phyloP scores from a whole-genome alignment of 805 yeast species.

The Myxozyma sirexii region DNA sequence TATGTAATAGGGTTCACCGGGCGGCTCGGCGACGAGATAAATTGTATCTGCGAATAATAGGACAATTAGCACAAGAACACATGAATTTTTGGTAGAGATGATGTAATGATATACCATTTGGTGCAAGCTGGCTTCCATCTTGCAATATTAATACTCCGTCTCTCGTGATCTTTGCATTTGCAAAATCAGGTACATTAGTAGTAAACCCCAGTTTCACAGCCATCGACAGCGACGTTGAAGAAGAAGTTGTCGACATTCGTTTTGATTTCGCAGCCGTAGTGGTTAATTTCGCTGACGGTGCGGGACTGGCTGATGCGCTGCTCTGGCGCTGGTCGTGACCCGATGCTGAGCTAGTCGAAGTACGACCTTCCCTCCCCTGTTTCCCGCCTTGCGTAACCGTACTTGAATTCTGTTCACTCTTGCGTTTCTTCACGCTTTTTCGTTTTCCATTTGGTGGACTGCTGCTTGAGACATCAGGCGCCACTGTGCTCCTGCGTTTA shows the following conservation, averaged over 20 bases:
- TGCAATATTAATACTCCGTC: constrained; percentile 39
- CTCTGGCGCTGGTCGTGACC: constrained; percentile 1
- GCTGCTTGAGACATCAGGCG: not conserved
- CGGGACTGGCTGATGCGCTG: constrained; percentile 7
- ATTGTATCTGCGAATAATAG: constrained; percentile 55
- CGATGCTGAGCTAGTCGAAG: not conserved
- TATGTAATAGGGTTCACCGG: constrained; percentile 91
- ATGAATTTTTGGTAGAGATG: not conserved
- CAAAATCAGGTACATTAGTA: constrained; percentile 45
- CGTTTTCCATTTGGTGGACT: not conserved
- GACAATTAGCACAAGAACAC: not conserved
- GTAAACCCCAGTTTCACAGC: constrained; percentile 11
- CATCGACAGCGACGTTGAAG: not conserved
- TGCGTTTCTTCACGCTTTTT: not conserved
- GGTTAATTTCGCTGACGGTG: not conserved
- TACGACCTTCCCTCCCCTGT: not conserved
- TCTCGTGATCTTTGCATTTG: constrained; percentile 45
- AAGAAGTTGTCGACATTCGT: not conserved
- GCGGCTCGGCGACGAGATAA: constrained; percentile 86
- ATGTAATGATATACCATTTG: constrained; percentile 38
- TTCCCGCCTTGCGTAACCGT: not conserved
- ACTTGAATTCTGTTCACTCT: not conserved
- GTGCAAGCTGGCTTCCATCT: constrained; percentile 37
- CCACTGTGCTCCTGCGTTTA: not conserved
- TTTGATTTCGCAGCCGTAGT: not conserved